phyloP scores from a whole-genome alignment of 345 rosid species.

The Salix koriyanagi region DNA sequence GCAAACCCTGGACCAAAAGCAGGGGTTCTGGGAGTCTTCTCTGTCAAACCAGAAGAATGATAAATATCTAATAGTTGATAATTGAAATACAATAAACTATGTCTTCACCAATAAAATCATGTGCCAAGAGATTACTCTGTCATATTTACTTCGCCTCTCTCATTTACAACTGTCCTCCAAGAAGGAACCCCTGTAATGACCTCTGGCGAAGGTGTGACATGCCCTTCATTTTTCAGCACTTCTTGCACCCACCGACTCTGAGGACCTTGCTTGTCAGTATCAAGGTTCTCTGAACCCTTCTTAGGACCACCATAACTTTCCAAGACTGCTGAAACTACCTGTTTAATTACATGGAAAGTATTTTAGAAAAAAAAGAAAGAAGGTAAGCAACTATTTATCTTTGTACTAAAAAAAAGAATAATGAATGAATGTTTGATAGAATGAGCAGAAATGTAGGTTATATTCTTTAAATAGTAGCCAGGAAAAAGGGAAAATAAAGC shows the following conservation, averaged over 20 bases:
- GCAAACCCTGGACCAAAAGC: constrained; percentile 95
- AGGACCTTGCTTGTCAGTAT: constrained; percentile 23
- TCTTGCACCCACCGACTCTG: constrained; percentile 70
- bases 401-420: not conserved
- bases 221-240: constrained; percentile 70
- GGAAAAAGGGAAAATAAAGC: not conserved
- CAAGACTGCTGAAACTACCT: constrained; percentile 86
- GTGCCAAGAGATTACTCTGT: constrained; percentile 51
- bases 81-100: constrained; percentile 4
- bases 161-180: constrained; percentile 70
- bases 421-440: not conserved
- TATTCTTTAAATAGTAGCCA: not conserved
- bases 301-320: constrained; percentile 59
- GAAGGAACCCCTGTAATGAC: constrained; percentile 51
- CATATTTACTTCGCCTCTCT: constrained; percentile 65
- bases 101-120: constrained; percentile 13
- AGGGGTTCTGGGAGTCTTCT: constrained; percentile 68
- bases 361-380: not conserved
- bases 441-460: not conserved
- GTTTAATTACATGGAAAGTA: constrained; percentile 16
- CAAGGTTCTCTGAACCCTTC: constrained; percentile 41
- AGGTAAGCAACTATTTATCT: not conserved
- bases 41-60: constrained; percentile 35
- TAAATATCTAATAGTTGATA: constrained; percentile 8
- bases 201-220: constrained; percentile 41